Conservation (phyloP, 2,329 filamentous ascomycete species). For the Macrophomina pseudophaseolina region DNA sequence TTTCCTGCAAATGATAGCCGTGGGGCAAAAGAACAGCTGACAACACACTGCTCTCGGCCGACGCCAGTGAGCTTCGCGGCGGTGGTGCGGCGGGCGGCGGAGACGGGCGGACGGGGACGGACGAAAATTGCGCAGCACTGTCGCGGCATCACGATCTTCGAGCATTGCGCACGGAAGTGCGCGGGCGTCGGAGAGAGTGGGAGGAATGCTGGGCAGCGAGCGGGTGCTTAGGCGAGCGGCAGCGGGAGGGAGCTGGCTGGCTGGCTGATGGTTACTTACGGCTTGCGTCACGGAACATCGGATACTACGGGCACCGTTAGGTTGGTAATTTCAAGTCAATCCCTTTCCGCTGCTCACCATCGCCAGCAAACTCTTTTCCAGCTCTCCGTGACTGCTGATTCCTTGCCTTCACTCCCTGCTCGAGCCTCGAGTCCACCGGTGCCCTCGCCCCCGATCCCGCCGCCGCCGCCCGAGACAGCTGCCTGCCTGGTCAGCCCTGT, state of each 20-base stretch:
- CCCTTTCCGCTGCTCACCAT: slow-evolving; percentile 17
- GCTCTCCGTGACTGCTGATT: not conserved
- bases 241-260: not conserved
- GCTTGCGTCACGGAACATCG: slow-evolving; percentile 15
- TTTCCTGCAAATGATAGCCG: slow-evolving; percentile 14
- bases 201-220: not conserved
- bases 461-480: slow-evolving; percentile 11
- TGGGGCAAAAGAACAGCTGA: slow-evolving; percentile 7
- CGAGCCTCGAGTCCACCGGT: not conserved
- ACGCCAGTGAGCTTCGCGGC: not conserved
- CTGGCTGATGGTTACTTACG: not conserved
- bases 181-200: not conserved
- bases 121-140: not conserved
- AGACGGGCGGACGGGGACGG: not conserved
- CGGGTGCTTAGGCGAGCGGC: slow-evolving; percentile 12
- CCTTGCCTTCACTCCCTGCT: not conserved
- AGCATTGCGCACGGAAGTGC: not conserved
- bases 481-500: slow-evolving; percentile 19
- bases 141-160: slow-evolving; percentile 13
- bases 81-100: not conserved
- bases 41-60: slow-evolving; percentile 1
- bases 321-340: slow-evolving; percentile 19
- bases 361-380: slow-evolving; percentile 6
- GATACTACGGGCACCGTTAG: slow-evolving; percentile 10
- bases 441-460: not conserved